phyloP scores from a whole-genome alignment of 331 rosid species.

The Malus hybrid region DNA sequence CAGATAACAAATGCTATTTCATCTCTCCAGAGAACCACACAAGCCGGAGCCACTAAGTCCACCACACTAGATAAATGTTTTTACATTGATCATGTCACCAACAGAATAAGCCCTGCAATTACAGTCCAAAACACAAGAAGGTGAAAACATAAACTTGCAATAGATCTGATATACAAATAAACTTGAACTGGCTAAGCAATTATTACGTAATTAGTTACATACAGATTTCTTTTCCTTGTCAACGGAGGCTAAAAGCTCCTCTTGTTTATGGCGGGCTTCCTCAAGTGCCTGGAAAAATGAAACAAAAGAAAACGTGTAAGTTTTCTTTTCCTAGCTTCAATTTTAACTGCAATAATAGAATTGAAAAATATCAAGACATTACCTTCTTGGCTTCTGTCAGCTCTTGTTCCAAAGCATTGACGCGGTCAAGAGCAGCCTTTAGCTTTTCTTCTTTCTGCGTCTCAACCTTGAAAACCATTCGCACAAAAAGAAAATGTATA shows the following conservation, averaged over 20 bases:
- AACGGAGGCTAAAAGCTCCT: constrained; percentile 43
- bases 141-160: not conserved
- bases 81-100: constrained; percentile 34
- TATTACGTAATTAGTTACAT: constrained; percentile 15
- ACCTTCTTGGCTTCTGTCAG: constrained; percentile 58
- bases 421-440: constrained; percentile 46
- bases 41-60: not conserved
- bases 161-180: not conserved
- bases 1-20: not conserved
- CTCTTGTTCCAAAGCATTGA: constrained; percentile 49
- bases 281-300: constrained; percentile 52
- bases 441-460: constrained; percentile 64
- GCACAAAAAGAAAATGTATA: constrained; percentile 7
- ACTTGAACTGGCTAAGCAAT: constrained; percentile 7
- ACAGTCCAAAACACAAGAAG: constrained; percentile 18
- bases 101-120: constrained; percentile 55
- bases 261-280: constrained; percentile 43
- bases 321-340: not conserved
- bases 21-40: constrained; percentile 1
- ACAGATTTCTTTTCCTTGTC: constrained; percentile 64
- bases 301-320: not conserved
- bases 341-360: not conserved
- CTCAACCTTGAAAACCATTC: constrained; percentile 38
- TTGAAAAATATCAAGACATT: not conserved
- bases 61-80: not conserved